Base-by-base conservation (phyloP, 306 rosid species). In the Lathyrus sativus region DNA sequence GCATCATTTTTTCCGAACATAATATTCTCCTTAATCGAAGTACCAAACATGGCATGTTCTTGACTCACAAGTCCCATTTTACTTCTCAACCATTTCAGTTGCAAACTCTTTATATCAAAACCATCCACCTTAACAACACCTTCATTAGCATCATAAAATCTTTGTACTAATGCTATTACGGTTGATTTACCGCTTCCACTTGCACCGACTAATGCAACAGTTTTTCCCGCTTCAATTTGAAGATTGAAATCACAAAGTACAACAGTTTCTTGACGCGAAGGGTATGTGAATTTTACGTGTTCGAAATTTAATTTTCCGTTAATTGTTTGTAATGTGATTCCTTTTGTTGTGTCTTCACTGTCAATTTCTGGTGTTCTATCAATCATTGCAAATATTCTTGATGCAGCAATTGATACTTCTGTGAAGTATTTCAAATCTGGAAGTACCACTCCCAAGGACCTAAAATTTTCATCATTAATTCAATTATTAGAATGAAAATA, bases 151-250 rank as follows among this genome's bases (percentile, higher is more conserved):
- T 93, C 99, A 69, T 93, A 90, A 48, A 93, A 93, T 5, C 99
- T 80, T 46, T 90, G 99, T 64, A 88, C 54, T 9, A 93, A 80
- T 12, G 97, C 93, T 59, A 93, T 84, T 66, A 87, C 97, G 0
- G 99, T 90, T 39, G 99, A 93, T 64, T 93, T 93, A 0, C 99
- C 99, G 54, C 96, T 90, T 11, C 99, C 99, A 56, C 99, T 93
- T 1, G 96, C 89, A 31, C 99, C 99, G 35, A 93, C 97, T 29
- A 93, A 86, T 2, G 99, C 99, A 44, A 93, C 84, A 1, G 95
- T 90, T 59, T 82, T 86, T 9, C 99, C 99, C 14, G 99, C 91
- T 46, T 85, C 96, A 11, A 90, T 81, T 63, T 72, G 67, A 13
- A 93, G 97, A 65, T 68, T 85, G 80, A 93, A 93, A 75, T 90